Percentiles rank a stretch among this genome's conserved stretches.
These are phyloP conservation scores for Tillandsia leiboldiana DNA, from an alignment of 176 grass and related monocot species.

Conservation along the genomic window DNA sequence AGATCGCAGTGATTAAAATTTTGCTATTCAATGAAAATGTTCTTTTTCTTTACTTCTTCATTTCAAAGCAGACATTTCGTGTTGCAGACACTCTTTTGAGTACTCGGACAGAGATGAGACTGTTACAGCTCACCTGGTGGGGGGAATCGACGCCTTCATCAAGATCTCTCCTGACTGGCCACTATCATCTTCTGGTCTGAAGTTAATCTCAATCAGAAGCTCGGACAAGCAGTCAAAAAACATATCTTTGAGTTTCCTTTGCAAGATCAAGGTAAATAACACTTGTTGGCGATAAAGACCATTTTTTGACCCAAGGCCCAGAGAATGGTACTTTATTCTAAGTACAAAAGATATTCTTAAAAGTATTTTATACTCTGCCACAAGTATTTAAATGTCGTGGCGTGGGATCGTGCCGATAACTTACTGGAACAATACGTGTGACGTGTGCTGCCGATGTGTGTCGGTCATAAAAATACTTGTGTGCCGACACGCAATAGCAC, in stretches of 20 bases:
- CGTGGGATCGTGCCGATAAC: too few relatives aligned
- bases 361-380: too few relatives aligned
- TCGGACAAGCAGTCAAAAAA: conserved; percentile 27
- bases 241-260: conserved; percentile 52
- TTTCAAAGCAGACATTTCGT: conserved; percentile 13
- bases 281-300: neutral
- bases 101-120: conserved; percentile 58
- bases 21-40: neutral
- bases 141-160: conserved; percentile 73
- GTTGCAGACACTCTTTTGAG: conserved; percentile 74
- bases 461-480: too few relatives aligned
- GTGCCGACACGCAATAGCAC: too few relatives aligned
- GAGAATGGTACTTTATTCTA: neutral
- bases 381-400: too few relatives aligned
- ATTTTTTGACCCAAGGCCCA: neutral
- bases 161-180: conserved; percentile 70
- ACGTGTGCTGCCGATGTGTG: too few relatives aligned
- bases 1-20: too few relatives aligned
- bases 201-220: conserved; percentile 53
- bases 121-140: conserved; percentile 57
- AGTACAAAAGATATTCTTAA: too few relatives aligned
- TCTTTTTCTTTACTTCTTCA: neutral
- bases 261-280: conserved; percentile 55
- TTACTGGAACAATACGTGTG: too few relatives aligned
- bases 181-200: conserved; percentile 40